Evolutionary conservation across 2,329 filamentous ascomycete genomes (phyloP).

Genomic region (Rutstroemia sp.): DNA sequence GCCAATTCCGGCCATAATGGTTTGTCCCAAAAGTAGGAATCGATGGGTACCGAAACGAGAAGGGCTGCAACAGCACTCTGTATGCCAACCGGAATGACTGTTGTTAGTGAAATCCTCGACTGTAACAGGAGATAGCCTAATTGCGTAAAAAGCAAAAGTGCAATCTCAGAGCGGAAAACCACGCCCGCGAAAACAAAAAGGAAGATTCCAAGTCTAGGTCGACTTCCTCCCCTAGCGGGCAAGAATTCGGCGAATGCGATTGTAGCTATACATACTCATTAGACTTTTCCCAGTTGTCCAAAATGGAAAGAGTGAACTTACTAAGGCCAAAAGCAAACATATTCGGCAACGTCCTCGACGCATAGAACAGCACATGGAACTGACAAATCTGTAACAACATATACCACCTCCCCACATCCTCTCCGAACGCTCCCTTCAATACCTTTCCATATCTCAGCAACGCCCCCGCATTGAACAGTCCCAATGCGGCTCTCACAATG

Average conservation of each 20-base stretch:
- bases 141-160: slow-evolving; percentile 66
- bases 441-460: slow-evolving; percentile 59
- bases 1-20: slow-evolving; percentile 83
- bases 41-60: slow-evolving; percentile 61
- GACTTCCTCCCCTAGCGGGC: slow-evolving; percentile 36
- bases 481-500: slow-evolving; percentile 68
- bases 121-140: slow-evolving; percentile 56
- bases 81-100: slow-evolving; percentile 59
- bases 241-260: slow-evolving; percentile 43
- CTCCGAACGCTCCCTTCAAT: slow-evolving; percentile 62
- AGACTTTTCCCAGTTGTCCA: too few species aligned
- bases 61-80: slow-evolving; percentile 61
- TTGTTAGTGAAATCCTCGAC: slow-evolving; percentile 42
- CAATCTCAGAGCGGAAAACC: slow-evolving; percentile 85
- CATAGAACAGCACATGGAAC: slow-evolving; percentile 91
- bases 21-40: slow-evolving; percentile 92
- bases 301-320: slow-evolving; percentile 37
- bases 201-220: slow-evolving; percentile 46
- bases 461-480: slow-evolving; percentile 63
- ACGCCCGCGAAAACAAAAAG: slow-evolving; percentile 74
- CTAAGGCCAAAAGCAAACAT: slow-evolving; percentile 90
- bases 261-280: slow-evolving; percentile 44
- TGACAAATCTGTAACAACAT: slow-evolving; percentile 69
- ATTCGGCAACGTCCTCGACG: slow-evolving; percentile 85
- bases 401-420: slow-evolving; percentile 68